These are phyloP conservation scores for Sungouiella thailandica DNA, from an alignment of 805 yeast species.

Conservation along the genomic window DNA sequence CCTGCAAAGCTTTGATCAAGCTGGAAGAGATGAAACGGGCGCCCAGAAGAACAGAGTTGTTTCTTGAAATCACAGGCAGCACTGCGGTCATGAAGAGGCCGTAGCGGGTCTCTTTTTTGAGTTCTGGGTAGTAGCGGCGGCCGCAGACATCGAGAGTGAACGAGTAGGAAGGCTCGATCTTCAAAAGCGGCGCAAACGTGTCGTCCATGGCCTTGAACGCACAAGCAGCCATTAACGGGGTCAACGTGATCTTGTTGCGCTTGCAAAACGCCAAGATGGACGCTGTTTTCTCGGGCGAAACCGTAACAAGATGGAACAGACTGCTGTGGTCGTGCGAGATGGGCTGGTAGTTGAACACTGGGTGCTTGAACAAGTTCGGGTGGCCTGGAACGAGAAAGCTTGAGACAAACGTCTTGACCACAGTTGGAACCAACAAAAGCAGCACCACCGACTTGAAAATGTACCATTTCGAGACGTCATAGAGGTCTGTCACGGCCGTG, in stretches of 20 bases:
- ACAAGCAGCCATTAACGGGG: conserved; percentile 9
- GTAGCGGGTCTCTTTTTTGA: conserved; percentile 4
- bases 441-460: conserved; percentile 1
- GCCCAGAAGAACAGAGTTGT: not conserved
- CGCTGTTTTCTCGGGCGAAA: conserved; percentile 3
- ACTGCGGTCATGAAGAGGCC: conserved; percentile 8
- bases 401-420: conserved; percentile 1
- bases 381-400: not conserved
- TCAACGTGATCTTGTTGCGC: conserved; percentile 4
- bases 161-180: not conserved
- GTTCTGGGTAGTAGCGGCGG: conserved; percentile 9
- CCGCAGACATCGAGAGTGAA: conserved; percentile 8
- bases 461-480: conserved; percentile 1
- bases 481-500: conserved; percentile 5
- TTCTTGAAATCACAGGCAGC: conserved; percentile 1
- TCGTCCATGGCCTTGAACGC: conserved; percentile 3
- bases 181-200: conserved; percentile 2
- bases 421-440: conserved; percentile 2
- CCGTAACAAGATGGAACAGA: conserved; percentile 4
- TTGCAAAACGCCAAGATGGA: conserved; percentile 5
- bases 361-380: conserved; percentile 8
- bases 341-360: conserved; percentile 7
- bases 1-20: conserved; percentile 2
- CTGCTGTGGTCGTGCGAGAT: conserved; percentile 4
- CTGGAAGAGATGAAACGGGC: conserved; percentile 1